phyloP scores from a whole-genome alignment of 164 flowering plant genomes.

The Akebia trifoliata region DNA sequence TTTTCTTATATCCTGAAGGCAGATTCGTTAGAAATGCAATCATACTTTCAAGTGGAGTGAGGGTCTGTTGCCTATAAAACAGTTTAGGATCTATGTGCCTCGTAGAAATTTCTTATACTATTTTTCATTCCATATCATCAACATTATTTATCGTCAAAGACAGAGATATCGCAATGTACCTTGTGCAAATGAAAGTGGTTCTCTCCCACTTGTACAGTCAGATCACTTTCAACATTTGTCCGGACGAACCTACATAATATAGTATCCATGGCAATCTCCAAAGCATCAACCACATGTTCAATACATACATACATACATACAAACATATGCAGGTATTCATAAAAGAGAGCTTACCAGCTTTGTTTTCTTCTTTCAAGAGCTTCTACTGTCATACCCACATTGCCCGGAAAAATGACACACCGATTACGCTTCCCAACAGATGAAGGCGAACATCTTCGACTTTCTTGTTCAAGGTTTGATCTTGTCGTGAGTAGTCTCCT shows the following conservation, averaged over 20 bases:
- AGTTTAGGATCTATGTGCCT: too few species aligned
- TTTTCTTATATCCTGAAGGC: too few species aligned
- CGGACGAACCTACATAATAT: conserved; percentile 32
- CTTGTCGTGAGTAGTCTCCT: conserved; percentile 12
- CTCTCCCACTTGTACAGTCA: conserved; percentile 35
- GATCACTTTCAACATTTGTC: conserved; percentile 27
- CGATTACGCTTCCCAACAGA: conserved; percentile 20
- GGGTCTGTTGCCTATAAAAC: too few species aligned
- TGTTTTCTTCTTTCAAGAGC: conserved; percentile 33
- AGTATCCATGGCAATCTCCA: neutral
- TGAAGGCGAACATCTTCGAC: neutral
- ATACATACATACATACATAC: neutral
- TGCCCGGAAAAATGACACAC: conserved; percentile 25
- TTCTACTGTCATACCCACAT: conserved; percentile 20
- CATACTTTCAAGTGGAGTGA: too few species aligned
- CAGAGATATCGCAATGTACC: conserved; percentile 17
- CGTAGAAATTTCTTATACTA: too few species aligned
- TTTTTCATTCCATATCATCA: too few species aligned
- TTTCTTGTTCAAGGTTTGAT: conserved; percentile 11
- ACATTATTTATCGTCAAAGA: too few species aligned
- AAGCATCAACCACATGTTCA: neutral
- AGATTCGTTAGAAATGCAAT: too few species aligned
- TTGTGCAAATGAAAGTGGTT: conserved; percentile 42
- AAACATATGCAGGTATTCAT: neutral
- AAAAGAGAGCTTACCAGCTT: conserved; percentile 23